Evolutionary conservation across 1,139 yeast species (phyloP), one percentile per base, ranked within the genome.

Genomic region (Candida mesenterica): DNA sequence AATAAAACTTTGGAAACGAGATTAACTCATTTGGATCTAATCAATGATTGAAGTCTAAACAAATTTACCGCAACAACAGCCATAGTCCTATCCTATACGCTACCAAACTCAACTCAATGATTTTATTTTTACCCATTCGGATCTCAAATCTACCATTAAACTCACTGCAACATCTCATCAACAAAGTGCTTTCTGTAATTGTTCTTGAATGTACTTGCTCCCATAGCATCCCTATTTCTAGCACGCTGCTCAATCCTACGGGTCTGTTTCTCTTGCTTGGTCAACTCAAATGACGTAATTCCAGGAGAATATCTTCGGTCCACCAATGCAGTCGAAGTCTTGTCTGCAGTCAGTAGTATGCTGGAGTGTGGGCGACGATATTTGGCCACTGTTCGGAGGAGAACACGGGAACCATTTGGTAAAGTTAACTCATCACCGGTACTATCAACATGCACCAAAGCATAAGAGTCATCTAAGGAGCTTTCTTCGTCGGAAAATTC

Each of bases 401-500:
- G 78, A 3, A 75, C 56, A 33, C 61, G 60, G 6, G 67, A 52
- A 1, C 81, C 81, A n/a, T 71, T 60, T 0, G 79, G 77, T 28
- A 75, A 61, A 1, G 61, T 53, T 33, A 72, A 45, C 33, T 66
- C 72, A 2, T 64, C 68, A 2, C 75, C 75, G 4, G 64, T 50
- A 5, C 53, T 46, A 44, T 68, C 73, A n/a, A 71, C 45, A 10
- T 46, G 54, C 2, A 66, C 75, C 24, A 56, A 46, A 1, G 69
- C 49, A 41, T 64, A 65, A 28, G 62, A 60, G 26, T 50, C 52
- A n/a, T 43, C 32, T 15, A 32, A 33, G 9, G 25, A 34, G 15
- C 32, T 32, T 17, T 33, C 38, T 8, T 36, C 36, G n/a, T 51
- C 52, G n/a, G 50, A 60, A 10, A 53, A 59, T 12, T 46, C 45